A percentile compares a stretch with the other conserved stretches of the same genome.
These are phyloP conservation scores for Candida corydali DNA, from an alignment of 805 yeast genomes.

Conservation along the genomic window DNA sequence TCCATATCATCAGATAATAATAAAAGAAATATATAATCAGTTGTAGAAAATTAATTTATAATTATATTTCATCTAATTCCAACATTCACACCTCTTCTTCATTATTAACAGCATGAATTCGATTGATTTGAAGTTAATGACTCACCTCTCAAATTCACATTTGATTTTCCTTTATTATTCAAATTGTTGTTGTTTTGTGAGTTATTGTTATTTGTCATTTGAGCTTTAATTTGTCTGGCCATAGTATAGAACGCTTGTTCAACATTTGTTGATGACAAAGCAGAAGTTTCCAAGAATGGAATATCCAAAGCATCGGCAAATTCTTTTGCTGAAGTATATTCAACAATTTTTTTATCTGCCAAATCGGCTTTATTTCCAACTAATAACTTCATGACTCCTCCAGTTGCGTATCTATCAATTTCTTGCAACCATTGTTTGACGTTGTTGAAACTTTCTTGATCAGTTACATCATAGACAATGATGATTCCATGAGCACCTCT, in stretches of 20 bases:
- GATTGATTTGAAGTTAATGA: slow-evolving; percentile 39
- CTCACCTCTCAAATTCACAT: slow-evolving; percentile 73
- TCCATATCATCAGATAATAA: slow-evolving; percentile 33
- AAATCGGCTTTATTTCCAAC: slow-evolving; percentile 97
- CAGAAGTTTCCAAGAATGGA: slow-evolving; percentile 95
- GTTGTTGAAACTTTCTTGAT: slow-evolving; percentile 92
- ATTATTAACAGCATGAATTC: slow-evolving; percentile 33
- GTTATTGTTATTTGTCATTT: slow-evolving; percentile 62
- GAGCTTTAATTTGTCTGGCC: slow-evolving; percentile 98
- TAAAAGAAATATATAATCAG: no score
- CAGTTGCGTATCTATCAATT: slow-evolving; percentile 96
- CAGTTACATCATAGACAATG: slow-evolving; percentile 96
- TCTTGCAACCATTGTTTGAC: slow-evolving; percentile 99
- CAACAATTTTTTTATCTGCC: slow-evolving; percentile 91
- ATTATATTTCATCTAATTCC: no score
- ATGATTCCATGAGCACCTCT: slow-evolving; percentile 99
- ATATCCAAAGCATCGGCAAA: slow-evolving; percentile 93
- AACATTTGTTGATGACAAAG: slow-evolving; percentile 91
- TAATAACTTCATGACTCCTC: slow-evolving; percentile 90
- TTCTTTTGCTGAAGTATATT: slow-evolving; percentile 93
- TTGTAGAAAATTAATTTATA: no score
- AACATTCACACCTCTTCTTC: neutral
- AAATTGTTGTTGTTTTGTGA: slow-evolving; percentile 18
- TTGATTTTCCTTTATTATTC: slow-evolving; percentile 56
- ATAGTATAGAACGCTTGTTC: slow-evolving; percentile 98